Evolutionary conservation across 192 early-diverging fungal genomes (phyloP), one percentile per base, ranked within the genome.

Genomic region (Chytriomyces confervae): DNA sequence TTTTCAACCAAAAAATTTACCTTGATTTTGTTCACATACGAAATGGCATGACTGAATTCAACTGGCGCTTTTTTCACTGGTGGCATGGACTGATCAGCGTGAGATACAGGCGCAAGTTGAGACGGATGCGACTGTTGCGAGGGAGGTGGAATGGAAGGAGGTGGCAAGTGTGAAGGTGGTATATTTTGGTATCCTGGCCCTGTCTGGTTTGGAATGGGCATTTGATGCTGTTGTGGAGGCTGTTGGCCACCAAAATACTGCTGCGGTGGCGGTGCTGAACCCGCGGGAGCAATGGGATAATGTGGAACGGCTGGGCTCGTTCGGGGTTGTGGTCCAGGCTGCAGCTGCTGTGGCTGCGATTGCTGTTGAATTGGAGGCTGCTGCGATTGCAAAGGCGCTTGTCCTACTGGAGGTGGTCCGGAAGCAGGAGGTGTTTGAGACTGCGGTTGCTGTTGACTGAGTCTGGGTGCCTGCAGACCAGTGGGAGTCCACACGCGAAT

Each of bases 21-120:
- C 86, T 99, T 99, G 77, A 99, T 98, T 84, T 98, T 98, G 84
- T 98, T 98, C 9, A 99, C 98, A 79, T 98, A 99, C 81, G 94
- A 98, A 62, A 99, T 99, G 10, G 98, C 98, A 78, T 98, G 96
- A 66, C 95, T 94, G 77, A 99, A 99, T 79, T 99, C 98, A 11
- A 98, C 91, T 0, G 95, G 95, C 3, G 80, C 75, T 29, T 75
- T 78, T 60, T 78, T 77, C 36, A 36, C 8, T 43, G 16, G 20
- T 43, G 36, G 13, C 45, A 36, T 36, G 7, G 69, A 47, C 69
- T n/a, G 49, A 36, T 36, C 36, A 36, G 36, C 36, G 36, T 36
- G 36, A 36, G 36, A 36, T 36, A 36, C 36, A 5, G 44, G 62
- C 20, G 9, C 71, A 9, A 7, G 20, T 47, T 20, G 29, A n/a